A percentile compares a stretch with the other conserved stretches of the same genome.
Conservation (phyloP, 306 rosid species). For the Medicago arabica region DNA sequence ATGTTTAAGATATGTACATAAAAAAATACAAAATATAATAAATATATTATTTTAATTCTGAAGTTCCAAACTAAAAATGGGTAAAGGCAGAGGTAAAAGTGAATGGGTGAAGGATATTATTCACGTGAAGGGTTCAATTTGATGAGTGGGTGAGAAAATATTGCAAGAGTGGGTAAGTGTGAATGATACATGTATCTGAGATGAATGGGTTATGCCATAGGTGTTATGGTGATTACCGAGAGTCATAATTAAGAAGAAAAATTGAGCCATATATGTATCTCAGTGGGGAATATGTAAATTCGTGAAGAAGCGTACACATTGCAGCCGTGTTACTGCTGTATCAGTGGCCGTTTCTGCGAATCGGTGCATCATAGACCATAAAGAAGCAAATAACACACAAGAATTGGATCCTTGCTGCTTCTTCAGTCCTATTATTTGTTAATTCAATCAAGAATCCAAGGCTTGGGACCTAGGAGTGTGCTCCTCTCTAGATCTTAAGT, state of each 20-base stretch:
- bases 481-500: no score
- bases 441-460: background rate
- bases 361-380: conserved; percentile 4
- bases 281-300: background rate
- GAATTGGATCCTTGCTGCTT: conserved; percentile 3
- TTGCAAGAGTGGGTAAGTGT: background rate
- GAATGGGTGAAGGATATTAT: background rate
- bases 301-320: background rate
- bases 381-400: conserved; percentile 9
- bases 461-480: no score
- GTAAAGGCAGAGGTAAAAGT: background rate
- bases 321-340: background rate
- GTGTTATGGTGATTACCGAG: background rate
- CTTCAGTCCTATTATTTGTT: conserved; percentile 19
- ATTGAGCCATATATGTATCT: conserved; percentile 10
- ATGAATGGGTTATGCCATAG: background rate
- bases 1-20: background rate
- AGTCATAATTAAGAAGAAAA: background rate
- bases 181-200: background rate
- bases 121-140: conserved; percentile 6
- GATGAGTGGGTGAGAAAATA: background rate
- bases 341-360: background rate
- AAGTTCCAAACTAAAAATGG: background rate
- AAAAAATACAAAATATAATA: background rate
- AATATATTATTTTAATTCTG: background rate